These are phyloP conservation scores for Pythium utonaiense DNA, from an alignment of 352 stramenopile genomes.

Conservation along the genomic window DNA sequence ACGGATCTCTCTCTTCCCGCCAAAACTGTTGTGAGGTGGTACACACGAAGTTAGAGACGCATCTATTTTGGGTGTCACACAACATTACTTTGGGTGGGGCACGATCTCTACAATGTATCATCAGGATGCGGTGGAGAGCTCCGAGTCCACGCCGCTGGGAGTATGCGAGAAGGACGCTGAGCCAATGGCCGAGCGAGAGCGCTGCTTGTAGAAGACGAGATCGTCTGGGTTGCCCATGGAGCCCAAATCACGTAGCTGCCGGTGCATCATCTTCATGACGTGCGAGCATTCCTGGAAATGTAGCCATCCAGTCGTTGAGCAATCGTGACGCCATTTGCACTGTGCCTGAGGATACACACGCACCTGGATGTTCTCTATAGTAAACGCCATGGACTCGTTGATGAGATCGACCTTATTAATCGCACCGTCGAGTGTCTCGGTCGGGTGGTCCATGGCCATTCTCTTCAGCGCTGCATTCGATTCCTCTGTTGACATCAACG, in stretches of 20 bases:
- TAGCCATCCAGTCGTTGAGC: neutral
- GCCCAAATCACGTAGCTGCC: constrained; percentile 57
- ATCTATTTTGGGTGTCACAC: no score
- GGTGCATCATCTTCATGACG: constrained; percentile 66
- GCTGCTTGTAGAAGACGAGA: constrained; percentile 26
- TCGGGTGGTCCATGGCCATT: constrained; percentile 28
- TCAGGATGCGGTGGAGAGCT: neutral
- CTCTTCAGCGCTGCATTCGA: constrained; percentile 42
- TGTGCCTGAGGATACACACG: neutral
- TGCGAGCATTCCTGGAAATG: constrained; percentile 49
- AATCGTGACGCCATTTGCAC: neutral
- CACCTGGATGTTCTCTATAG: constrained; percentile 75
- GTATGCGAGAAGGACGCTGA: neutral
- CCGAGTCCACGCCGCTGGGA: neutral
- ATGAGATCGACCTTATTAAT: constrained; percentile 77
- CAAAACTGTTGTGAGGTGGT: no score
- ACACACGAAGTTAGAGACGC: neutral
- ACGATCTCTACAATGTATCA: neutral
- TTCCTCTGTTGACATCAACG: constrained; percentile 26
- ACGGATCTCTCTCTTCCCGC: no score
- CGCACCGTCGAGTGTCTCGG: constrained; percentile 36
- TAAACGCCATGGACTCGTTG: constrained; percentile 78
- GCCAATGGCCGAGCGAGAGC: neutral
- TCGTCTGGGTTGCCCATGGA: constrained; percentile 34
- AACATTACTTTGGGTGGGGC: neutral